Conservation (phyloP, 2,329 filamentous ascomycete species). For the Claviceps quebecensis region DNA sequence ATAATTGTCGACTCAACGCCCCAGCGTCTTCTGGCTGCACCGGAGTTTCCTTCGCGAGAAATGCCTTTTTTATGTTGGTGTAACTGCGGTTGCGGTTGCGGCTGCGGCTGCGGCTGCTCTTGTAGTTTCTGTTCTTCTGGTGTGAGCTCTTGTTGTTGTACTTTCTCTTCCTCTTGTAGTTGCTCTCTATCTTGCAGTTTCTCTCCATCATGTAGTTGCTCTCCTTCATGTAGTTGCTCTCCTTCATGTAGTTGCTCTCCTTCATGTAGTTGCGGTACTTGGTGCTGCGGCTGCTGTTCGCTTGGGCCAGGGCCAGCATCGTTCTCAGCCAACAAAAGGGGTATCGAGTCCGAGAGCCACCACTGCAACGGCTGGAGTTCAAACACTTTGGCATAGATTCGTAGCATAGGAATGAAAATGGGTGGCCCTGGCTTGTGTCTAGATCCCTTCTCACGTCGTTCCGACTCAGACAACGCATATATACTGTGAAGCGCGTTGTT, state of each 20-base stretch:
- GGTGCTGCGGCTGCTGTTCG: neutral
- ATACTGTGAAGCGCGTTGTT: conserved; percentile 34
- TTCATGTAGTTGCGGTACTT: neutral
- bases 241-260: too few relatives aligned
- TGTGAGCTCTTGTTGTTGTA: neutral
- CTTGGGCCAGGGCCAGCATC: conserved; percentile 11
- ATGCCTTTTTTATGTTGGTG: conserved; percentile 3
- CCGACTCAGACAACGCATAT: conserved; percentile 28
- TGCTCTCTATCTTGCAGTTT: neutral
- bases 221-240: neutral
- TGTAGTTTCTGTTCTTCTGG: neutral
- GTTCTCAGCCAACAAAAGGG: conserved; percentile 16
- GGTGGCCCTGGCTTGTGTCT: conserved; percentile 20
- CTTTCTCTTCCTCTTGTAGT: neutral
- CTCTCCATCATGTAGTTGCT: neutral
- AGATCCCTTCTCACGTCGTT: conserved; percentile 19
- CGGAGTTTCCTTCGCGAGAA: conserved; percentile 9
- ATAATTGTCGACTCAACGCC: conserved; percentile 18
- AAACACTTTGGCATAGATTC: conserved; percentile 35
- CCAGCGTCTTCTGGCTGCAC: conserved; percentile 13
- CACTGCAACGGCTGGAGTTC: conserved; percentile 29
- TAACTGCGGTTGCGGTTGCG: neutral
- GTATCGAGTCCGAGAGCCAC: conserved; percentile 22
- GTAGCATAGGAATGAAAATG: conserved; percentile 33
- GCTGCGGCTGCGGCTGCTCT: neutral